Evolutionary conservation across 768 basidiomycete genomes (phyloP).

Genomic region (Naganishia vishniacii): DNA sequence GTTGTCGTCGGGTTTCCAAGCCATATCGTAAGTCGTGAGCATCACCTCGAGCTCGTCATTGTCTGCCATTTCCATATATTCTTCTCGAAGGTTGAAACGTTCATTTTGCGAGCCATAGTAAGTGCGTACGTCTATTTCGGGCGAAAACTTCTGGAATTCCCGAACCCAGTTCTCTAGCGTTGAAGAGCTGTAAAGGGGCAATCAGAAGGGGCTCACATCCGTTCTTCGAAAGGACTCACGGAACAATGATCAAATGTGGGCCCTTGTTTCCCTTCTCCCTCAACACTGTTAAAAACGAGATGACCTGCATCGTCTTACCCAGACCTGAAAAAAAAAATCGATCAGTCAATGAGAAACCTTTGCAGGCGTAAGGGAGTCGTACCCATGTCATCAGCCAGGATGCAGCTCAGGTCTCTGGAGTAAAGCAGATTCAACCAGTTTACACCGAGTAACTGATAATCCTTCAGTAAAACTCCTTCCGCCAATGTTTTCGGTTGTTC

Average conservation of each 20-base stretch:
- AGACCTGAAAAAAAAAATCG: slow-evolving; percentile 59
- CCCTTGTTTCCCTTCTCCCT: slow-evolving; percentile 72
- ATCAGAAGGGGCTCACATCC: too few species aligned
- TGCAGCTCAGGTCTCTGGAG: slow-evolving; percentile 74
- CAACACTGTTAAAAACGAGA: slow-evolving; percentile 86
- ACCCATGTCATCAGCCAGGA: slow-evolving; percentile 99
- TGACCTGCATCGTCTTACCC: slow-evolving; percentile 98
- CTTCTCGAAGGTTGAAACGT: slow-evolving; percentile 65
- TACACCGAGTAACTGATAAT: slow-evolving; percentile 93
- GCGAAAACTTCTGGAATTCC: slow-evolving; percentile 87
- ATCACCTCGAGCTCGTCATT: slow-evolving; percentile 79
- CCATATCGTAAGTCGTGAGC: slow-evolving; percentile 91
- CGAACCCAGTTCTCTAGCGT: slow-evolving; percentile 98
- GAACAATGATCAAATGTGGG: slow-evolving; percentile 89
- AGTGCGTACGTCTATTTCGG: slow-evolving; percentile 73
- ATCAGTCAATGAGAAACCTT: not conserved
- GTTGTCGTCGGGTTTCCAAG: slow-evolving; percentile 77
- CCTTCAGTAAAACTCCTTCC: slow-evolving; percentile 72
- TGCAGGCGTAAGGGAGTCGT: slow-evolving; percentile 22
- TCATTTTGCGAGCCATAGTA: slow-evolving; percentile 94
- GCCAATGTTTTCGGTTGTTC: slow-evolving; percentile 67
- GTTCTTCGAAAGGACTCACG: slow-evolving; percentile 63
- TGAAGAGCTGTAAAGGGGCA: slow-evolving; percentile 62
- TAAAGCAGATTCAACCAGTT: slow-evolving; percentile 94
- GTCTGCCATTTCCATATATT: slow-evolving; percentile 58